Evolutionary conservation across 257 asterid species (phyloP).

Genomic region (Cinchona pubescens): DNA sequence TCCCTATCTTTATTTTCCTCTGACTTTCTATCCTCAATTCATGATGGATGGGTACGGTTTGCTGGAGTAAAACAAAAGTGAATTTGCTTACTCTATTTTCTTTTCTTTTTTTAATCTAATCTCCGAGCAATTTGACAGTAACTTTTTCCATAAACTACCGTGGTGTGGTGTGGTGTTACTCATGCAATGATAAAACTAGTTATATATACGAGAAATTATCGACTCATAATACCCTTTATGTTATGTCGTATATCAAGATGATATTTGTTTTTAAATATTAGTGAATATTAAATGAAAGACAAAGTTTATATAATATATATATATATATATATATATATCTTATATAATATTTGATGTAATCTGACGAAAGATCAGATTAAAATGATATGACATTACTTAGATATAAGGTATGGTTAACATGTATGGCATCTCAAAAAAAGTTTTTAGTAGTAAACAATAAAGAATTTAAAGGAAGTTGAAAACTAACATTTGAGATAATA

Average conservation of each 20-base stretch:
- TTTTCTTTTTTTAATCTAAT: background rate
- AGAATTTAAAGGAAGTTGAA: background rate
- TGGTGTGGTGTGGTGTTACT: background rate
- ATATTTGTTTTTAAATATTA: too few relatives aligned
- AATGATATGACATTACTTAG: background rate
- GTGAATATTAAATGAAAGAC: too few relatives aligned
- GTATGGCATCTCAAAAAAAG: background rate
- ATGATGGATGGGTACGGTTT: slow-evolving; percentile 8
- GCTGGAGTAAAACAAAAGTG: background rate
- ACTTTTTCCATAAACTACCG: background rate
- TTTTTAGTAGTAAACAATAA: background rate
- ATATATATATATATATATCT: too few relatives aligned
- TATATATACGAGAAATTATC: background rate
- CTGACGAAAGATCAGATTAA: too few relatives aligned
- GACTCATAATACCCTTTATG: too few relatives aligned
- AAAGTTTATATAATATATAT: too few relatives aligned
- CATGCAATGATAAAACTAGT: background rate
- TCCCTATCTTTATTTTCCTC: background rate
- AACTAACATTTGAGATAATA: background rate
- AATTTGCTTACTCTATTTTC: background rate
- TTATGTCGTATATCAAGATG: too few relatives aligned
- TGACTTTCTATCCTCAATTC: slow-evolving; percentile 20
- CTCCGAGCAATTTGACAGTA: background rate
- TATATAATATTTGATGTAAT: too few relatives aligned
- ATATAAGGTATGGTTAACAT: background rate